phyloP scores from a whole-genome alignment of 2,329 filamentous ascomycete genomes.

The Aspergillus brasiliensis region DNA sequence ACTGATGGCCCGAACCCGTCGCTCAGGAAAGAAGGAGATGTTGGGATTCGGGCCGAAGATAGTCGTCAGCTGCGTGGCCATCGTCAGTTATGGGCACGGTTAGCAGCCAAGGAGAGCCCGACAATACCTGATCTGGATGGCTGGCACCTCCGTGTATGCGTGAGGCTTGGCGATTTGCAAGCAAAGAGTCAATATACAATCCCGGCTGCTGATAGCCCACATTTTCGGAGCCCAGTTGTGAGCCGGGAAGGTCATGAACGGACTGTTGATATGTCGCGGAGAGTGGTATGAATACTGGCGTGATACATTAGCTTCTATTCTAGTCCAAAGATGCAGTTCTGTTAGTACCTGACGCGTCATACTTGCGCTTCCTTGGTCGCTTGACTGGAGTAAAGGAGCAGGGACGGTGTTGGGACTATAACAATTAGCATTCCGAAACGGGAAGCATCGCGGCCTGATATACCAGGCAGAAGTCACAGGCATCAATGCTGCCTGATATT shows the following conservation, averaged over 20 bases:
- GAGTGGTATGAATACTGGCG: neutral
- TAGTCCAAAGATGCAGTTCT: neutral
- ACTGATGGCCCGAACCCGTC: conserved; percentile 8
- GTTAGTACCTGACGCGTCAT: neutral
- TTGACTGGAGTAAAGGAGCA: conserved; percentile 5
- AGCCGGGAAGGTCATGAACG: neutral
- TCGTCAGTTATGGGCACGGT: neutral
- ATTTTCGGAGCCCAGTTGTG: neutral
- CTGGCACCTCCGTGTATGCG: neutral
- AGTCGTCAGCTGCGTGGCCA: neutral
- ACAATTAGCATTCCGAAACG: neutral
- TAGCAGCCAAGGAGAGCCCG: too few relatives aligned
- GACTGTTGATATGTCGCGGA: neutral
- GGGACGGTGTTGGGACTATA: neutral
- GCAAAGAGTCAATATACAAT: conserved; percentile 12
- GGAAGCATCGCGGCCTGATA: neutral
- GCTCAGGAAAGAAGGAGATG: conserved; percentile 12
- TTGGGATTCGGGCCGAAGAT: conserved; percentile 9
- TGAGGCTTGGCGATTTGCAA: conserved; percentile 2
- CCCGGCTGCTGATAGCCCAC: neutral
- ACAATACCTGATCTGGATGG: conserved; percentile 5
- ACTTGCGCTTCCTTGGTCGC: neutral
- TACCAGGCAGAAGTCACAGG: conserved; percentile 9
- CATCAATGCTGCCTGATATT: neutral
- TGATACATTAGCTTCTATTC: neutral